These are phyloP conservation scores for Nigrospora osmanthi DNA, from an alignment of 2,329 filamentous ascomycete species.

Conservation along the genomic window DNA sequence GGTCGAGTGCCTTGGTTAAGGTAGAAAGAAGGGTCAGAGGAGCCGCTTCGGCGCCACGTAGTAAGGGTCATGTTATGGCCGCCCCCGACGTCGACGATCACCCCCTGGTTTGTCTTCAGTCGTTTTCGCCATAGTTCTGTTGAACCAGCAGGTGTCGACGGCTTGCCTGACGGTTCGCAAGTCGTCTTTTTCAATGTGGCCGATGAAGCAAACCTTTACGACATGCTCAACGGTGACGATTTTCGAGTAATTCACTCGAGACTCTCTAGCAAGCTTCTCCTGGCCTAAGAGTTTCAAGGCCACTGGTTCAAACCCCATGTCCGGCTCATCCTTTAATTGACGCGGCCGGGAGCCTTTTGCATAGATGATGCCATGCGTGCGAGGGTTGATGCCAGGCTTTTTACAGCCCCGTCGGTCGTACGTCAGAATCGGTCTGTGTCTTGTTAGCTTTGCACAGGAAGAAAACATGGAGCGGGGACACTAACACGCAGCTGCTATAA, in stretches of 20 bases:
- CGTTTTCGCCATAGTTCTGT: conserved; percentile 14
- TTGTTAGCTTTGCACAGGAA: conserved; percentile 2
- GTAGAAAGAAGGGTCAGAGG: too few relatives aligned
- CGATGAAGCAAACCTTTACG: conserved; percentile 48
- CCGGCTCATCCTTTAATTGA: not conserved
- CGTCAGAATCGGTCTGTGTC: conserved; percentile 44
- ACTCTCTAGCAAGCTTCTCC: conserved; percentile 40
- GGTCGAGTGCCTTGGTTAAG: too few relatives aligned
- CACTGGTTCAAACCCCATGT: too few relatives aligned
- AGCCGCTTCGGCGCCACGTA: too few relatives aligned
- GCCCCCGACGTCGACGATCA: too few relatives aligned
- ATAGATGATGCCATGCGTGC: conserved; percentile 46
- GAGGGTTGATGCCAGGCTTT: conserved; percentile 43
- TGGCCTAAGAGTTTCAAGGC: not conserved
- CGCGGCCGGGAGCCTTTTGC: conserved; percentile 22
- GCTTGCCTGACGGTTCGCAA: conserved; percentile 33
- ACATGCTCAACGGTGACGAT: conserved; percentile 50
- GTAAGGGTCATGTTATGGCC: too few relatives aligned
- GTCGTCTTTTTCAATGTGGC: conserved; percentile 31
- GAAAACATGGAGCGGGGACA: not conserved
- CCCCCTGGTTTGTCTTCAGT: too few relatives aligned
- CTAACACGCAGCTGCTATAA: conserved; percentile 42
- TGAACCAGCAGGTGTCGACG: conserved; percentile 41
- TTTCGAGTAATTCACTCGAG: conserved; percentile 52
- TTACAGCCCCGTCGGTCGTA: conserved; percentile 44